phyloP scores from a whole-genome alignment of 768 basidiomycete species.

The Lactarius hengduanensis region DNA sequence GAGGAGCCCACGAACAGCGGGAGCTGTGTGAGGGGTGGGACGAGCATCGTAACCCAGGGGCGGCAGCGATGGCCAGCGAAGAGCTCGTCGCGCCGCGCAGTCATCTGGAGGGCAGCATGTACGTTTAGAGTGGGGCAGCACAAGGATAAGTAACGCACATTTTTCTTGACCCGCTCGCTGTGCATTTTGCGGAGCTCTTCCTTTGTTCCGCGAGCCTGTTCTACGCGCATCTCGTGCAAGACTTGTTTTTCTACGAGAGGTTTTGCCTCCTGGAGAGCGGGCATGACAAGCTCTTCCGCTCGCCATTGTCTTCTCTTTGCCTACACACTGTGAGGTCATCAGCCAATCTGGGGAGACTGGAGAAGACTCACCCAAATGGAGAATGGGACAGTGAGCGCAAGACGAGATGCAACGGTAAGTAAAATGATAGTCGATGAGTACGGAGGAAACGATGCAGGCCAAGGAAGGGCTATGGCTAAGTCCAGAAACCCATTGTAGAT shows the following conservation, averaged over 20 bases:
- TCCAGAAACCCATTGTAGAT: constrained; percentile 71
- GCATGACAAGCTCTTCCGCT: constrained; percentile 32
- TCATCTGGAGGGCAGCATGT: constrained; percentile 42
- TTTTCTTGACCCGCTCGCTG: constrained; percentile 23
- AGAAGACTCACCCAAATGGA: constrained; percentile 66
- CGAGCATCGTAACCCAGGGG: constrained; percentile 54
- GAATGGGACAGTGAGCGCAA: constrained; percentile 61
- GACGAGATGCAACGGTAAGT: constrained; percentile 58
- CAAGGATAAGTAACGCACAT: constrained; percentile 19
- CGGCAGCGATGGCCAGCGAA: constrained; percentile 56
- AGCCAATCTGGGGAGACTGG: not conserved
- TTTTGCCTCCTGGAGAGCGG: constrained; percentile 25
- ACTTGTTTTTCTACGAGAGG: constrained; percentile 24
- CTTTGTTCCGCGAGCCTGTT: constrained; percentile 22
- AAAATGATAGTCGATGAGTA: constrained; percentile 78
- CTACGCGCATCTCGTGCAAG: constrained; percentile 19
- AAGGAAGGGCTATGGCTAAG: constrained; percentile 70
- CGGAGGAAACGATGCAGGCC: constrained; percentile 62
- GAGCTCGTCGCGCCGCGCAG: constrained; percentile 56
- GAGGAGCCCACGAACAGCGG: constrained; percentile 72
- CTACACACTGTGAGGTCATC: constrained; percentile 21
- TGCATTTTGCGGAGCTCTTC: constrained; percentile 25
- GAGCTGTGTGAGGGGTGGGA: constrained; percentile 65
- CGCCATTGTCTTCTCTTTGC: constrained; percentile 33
- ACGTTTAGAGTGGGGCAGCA: not conserved